Base-by-base conservation (phyloP, 1,284 basidiomycete species). In the Marasmius oreades region DNA sequence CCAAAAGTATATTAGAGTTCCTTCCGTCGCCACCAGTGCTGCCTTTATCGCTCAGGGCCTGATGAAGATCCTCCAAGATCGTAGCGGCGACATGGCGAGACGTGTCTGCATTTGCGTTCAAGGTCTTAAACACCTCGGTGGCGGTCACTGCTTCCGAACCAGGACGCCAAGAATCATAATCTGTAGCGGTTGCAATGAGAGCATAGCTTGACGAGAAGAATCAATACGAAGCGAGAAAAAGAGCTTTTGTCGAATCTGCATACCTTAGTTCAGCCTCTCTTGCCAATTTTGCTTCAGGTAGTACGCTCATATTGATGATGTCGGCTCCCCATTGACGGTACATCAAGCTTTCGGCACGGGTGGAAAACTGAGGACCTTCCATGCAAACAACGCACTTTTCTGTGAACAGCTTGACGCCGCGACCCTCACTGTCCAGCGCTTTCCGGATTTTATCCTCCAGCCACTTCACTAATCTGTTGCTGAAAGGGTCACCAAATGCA, bases 311-410 rank as follows among this genome's bases (percentile, higher is more conserved):
- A 72, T 95, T 95, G 76, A 97, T 96, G 66, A 97, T 78, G 72
- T 97, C 95, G 5, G 88, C 96, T 12, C 95, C 95, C 88, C 91
- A 95, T 55, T 82, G 78, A 39, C 95, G 81, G 73, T 98, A 98
- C 94, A 98, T 96, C 65, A 85, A 67, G 66, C 91, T 94, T 80
- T 99, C 96, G 20, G 96, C 97, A 36, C 96, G 80, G 4, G 96
- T 99, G 54, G 92, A 92, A 73, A 92, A 96, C 74, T 93, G 90
- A 24, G 93, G 94, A 3, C 96, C 96, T 69, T 99, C 96, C 95
- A 99, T 99, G 70, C 93, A 96, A 43, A 99, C 88, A 55, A 97
- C 86, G 10, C 86, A 90, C 77, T 92, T 95, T 46, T 82, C 86
- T 18, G 81, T 85, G 70, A 95, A 92, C 54, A 96, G 70, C 66